These are phyloP conservation scores for Umbilicaria muhlenbergii DNA, from an alignment of 495 filamentous ascomycete genomes.

Conservation along the genomic window DNA sequence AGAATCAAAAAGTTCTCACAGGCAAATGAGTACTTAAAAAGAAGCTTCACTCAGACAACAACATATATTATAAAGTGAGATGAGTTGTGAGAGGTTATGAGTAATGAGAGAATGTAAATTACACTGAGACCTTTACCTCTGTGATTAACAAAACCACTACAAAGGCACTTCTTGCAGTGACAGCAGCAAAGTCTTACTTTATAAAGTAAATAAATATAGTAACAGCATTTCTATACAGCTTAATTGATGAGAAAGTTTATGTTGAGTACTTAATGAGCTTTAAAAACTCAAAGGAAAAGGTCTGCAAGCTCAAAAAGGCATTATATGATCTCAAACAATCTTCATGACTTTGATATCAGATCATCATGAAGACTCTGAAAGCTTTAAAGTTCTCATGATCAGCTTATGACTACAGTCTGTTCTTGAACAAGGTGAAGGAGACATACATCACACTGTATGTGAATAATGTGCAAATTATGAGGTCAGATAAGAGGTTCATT, in stretches of 20 bases:
- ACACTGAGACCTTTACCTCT: constrained; percentile 24
- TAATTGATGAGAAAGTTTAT: constrained; percentile 17
- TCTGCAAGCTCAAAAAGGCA: constrained; percentile 17
- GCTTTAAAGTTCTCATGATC: constrained; percentile 15
- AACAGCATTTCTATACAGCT: constrained; percentile 19
- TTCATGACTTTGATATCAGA: constrained; percentile 22
- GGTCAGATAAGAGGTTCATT: constrained; percentile 11
- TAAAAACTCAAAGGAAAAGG: constrained; percentile 7
- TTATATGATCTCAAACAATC: constrained; percentile 29
- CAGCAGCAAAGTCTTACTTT: constrained; percentile 11
- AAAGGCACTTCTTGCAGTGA: constrained; percentile 16
- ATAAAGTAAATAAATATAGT: constrained; percentile 22
- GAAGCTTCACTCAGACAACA: constrained; percentile 17
- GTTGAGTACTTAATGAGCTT: constrained; percentile 14
- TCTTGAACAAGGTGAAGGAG: constrained; percentile 5
- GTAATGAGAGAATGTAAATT: constrained; percentile 22
- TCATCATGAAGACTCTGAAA: constrained; percentile 17
- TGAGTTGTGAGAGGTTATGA: constrained; percentile 17
- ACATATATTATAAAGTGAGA: constrained; percentile 17
- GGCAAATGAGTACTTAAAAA: constrained; percentile 21
- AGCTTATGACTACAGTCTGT: constrained; percentile 13
- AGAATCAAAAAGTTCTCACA: constrained; percentile 12
- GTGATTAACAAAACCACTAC: constrained; percentile 25
- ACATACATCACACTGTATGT: constrained; percentile 18
- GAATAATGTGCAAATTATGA: constrained; percentile 2